Percentiles rank a stretch among this genome's conserved stretches.
Evolutionary conservation across 768 basidiomycete species (phyloP).

Genomic region (Porphyrellus cyaneotinctus): DNA sequence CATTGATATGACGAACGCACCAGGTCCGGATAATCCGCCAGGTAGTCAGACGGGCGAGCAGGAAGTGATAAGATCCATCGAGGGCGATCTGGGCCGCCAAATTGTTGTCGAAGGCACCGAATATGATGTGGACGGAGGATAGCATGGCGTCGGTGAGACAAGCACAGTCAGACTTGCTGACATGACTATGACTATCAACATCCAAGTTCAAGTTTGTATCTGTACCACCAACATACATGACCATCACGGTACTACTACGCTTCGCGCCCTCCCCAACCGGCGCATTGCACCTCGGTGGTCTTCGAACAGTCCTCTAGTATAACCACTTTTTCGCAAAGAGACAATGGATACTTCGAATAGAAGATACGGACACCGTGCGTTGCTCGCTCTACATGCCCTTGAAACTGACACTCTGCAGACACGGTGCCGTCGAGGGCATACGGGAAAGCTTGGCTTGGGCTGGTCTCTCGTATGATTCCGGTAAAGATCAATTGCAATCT

Average conservation of each 20-base stretch:
- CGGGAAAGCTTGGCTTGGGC: conserved; percentile 81
- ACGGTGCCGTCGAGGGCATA: conserved; percentile 80
- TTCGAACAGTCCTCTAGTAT: conserved; percentile 93
- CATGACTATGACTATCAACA: conserved; percentile 16
- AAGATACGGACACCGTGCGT: conserved; percentile 90
- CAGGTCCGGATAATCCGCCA: too few relatives aligned
- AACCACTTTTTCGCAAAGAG: conserved; percentile 85
- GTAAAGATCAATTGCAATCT: conserved; percentile 37
- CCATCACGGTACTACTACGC: too few relatives aligned
- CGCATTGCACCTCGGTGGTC: conserved; percentile 87
- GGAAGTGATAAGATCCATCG: too few relatives aligned
- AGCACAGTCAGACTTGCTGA: conserved; percentile 31
- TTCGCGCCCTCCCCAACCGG: conserved; percentile 99
- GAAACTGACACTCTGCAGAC: conserved; percentile 43
- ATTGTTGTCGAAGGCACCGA: too few relatives aligned
- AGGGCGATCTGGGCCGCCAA: too few relatives aligned
- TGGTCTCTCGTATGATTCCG: conserved; percentile 87
- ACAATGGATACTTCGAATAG: conserved; percentile 86
- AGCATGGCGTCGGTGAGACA: conserved; percentile 29
- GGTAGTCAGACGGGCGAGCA: too few relatives aligned
- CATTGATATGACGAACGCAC: too few relatives aligned
- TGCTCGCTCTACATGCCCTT: neutral
- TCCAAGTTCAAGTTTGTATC: neutral
- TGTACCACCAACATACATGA: too few relatives aligned
- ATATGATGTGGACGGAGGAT: conserved; percentile 22